Evolutionary conservation across 306 rosid genomes (phyloP), one percentile per base, ranked within the genome.

Genomic region (Sesbania bispinosa): DNA sequence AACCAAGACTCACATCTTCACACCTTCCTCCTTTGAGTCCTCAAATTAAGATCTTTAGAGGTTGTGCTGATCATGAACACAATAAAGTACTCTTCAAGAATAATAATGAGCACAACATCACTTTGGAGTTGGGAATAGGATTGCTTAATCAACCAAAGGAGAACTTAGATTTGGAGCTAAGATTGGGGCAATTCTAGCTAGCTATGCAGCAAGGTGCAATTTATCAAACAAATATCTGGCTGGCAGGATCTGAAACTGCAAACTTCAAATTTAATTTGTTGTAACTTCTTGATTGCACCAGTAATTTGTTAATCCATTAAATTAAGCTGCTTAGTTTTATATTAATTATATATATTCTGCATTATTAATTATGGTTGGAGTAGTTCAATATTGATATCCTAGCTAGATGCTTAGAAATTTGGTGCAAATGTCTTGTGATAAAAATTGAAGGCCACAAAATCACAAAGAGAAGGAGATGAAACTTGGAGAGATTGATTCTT

Each of bases 81-180:
- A 66, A 81, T 63, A n/a, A n/a, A n/a, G n/a, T n/a, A n/a, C 64
- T 29, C 54, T 43, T 73, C 57, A 79, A 84, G 78, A 59, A 8
- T 21, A 48, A 55, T n/a, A 70, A 48, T 54, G 84, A 88, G 55
- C 71, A 71, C 16, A 30, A 51, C 43, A 63, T 77, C 7, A 73
- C 71, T 5, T 80, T 88, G 77, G 94, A 86, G 62, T 71, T 86
- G 73, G 85, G 85, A 65, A 69, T 83, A 77, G 85, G 87, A 16
- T 48, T 79, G 50, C 75, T 79, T 59, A 71, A 80, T 71, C 76
- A 82, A 62, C 79, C 74, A 66, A 80, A 76, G 35, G 84, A 85
- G 78, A 81, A 82, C 27, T 74, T 90, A 30, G 97, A 90, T 82
- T 80, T 90, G 88, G 97, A 90, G 80, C 92, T 90, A 69, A 90